Conservation (phyloP, 225 moss, liverwort and hornwort species). For the Anthoceros angustus region DNA sequence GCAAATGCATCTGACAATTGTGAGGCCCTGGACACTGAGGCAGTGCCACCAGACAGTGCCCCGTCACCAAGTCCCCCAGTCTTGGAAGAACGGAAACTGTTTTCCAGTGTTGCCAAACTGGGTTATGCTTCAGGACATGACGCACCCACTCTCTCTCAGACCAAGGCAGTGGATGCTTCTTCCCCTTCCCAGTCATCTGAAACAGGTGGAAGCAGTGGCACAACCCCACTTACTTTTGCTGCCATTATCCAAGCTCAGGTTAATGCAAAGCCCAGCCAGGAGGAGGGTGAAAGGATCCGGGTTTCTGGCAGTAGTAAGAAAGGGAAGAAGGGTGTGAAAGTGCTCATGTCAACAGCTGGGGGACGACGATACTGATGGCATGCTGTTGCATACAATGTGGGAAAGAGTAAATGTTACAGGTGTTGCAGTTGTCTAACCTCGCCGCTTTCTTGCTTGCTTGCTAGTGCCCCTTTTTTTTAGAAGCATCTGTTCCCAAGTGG, state of each 20-base stretch:
- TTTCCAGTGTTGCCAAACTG: slow-evolving; percentile 78
- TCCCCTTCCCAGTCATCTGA: slow-evolving; percentile 1
- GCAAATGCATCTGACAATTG: not conserved
- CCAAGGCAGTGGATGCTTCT: slow-evolving; percentile 25
- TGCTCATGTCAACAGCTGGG: not conserved
- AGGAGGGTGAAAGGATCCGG: not conserved
- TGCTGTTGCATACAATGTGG: too few species aligned
- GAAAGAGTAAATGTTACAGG: too few species aligned
- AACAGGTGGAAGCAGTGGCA: not conserved
- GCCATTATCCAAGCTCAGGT: slow-evolving; percentile 3
- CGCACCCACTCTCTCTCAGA: slow-evolving; percentile 43
- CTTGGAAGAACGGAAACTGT: slow-evolving; percentile 46
- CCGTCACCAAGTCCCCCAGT: slow-evolving; percentile 44
- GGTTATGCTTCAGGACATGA: slow-evolving; percentile 90
- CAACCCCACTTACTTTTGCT: slow-evolving; percentile 2
- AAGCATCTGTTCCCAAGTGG: too few species aligned
- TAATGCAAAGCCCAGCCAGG: not conserved
- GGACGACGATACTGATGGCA: not conserved
- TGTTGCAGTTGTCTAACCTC: too few species aligned
- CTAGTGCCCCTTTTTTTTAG: too few species aligned
- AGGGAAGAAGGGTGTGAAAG: not conserved
- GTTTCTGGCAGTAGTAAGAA: not conserved
- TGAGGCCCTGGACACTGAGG: not conserved
- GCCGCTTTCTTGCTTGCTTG: too few species aligned
- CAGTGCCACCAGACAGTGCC: not conserved